Conservation (phyloP, 768 basidiomycete species). For the Podaxis sp. region DNA sequence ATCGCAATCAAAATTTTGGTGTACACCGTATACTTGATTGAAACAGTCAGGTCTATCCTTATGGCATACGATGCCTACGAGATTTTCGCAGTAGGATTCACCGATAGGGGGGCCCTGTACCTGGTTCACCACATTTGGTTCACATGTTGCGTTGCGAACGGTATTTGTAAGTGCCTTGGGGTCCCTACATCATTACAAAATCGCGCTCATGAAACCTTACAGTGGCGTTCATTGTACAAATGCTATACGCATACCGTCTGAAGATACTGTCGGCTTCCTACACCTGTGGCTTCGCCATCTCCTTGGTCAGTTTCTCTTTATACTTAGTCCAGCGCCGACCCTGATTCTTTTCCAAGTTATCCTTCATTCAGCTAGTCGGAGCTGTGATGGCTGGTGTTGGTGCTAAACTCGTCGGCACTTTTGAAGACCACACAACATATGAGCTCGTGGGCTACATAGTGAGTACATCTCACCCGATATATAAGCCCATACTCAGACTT, state of each 20-base stretch:
- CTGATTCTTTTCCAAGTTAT: not conserved
- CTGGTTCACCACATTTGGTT: not conserved
- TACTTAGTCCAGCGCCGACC: not conserved
- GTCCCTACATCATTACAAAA: not conserved
- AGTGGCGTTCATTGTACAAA: slow-evolving; percentile 28
- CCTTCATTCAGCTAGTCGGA: not conserved
- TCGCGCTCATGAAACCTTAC: not conserved
- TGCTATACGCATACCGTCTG: slow-evolving; percentile 29
- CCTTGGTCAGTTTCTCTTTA: not conserved
- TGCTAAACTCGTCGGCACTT: not conserved
- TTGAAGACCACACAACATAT: not conserved
- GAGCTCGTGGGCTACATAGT: not conserved
- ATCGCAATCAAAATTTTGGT: not conserved
- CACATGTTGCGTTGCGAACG: not conserved
- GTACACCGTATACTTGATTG: slow-evolving; percentile 5
- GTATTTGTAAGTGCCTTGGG: not conserved
- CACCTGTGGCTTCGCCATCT: not conserved
- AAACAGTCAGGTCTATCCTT: not conserved
- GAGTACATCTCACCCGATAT: not conserved
- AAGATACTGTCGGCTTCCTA: slow-evolving; percentile 23
- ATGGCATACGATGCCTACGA: not conserved
- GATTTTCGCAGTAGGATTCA: not conserved
- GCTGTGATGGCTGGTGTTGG: not conserved
- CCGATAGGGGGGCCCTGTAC: not conserved
- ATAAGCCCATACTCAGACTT: not conserved